Conservation (phyloP, 2,329 filamentous ascomycete species). For the Aspergillus persii region DNA sequence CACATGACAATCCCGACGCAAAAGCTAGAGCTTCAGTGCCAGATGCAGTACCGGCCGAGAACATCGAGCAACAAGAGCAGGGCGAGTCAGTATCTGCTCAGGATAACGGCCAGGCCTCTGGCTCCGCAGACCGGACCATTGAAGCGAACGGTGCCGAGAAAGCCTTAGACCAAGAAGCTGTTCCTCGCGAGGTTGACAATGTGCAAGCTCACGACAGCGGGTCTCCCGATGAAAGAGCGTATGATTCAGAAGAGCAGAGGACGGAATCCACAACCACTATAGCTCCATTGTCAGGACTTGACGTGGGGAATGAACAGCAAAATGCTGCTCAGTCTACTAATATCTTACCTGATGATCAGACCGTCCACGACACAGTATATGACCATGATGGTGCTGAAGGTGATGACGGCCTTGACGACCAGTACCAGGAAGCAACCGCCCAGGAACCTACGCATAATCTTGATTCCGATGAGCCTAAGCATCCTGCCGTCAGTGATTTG, state of each 20-base stretch:
- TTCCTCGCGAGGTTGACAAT: conserved; percentile 9
- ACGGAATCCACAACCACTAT: conserved; percentile 32
- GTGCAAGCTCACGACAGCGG: conserved; percentile 1
- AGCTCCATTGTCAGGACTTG: conserved; percentile 16
- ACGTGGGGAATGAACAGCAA: conserved; percentile 17
- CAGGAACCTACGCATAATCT: conserved; percentile 16
- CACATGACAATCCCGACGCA: background rate
- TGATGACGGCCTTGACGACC: conserved; percentile 8
- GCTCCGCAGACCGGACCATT: background rate
- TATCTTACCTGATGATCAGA: conserved; percentile 4
- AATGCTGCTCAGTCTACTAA: conserved; percentile 13
- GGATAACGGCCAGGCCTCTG: background rate
- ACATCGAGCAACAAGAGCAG: background rate
- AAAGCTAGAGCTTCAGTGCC: background rate
- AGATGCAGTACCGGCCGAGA: background rate
- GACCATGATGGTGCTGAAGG: conserved; percentile 37
- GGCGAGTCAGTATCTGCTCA: background rate
- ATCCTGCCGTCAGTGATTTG: background rate
- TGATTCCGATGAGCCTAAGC: conserved; percentile 5
- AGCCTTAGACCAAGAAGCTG: conserved; percentile 9
- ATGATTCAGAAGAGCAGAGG: conserved; percentile 25
- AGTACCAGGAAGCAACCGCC: conserved; percentile 18
- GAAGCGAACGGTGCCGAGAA: conserved; percentile 8
- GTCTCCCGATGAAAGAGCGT: conserved; percentile 17
- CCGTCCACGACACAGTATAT: conserved; percentile 13